phyloP scores from a whole-genome alignment of 768 basidiomycete species.

The Mycena amicta region DNA sequence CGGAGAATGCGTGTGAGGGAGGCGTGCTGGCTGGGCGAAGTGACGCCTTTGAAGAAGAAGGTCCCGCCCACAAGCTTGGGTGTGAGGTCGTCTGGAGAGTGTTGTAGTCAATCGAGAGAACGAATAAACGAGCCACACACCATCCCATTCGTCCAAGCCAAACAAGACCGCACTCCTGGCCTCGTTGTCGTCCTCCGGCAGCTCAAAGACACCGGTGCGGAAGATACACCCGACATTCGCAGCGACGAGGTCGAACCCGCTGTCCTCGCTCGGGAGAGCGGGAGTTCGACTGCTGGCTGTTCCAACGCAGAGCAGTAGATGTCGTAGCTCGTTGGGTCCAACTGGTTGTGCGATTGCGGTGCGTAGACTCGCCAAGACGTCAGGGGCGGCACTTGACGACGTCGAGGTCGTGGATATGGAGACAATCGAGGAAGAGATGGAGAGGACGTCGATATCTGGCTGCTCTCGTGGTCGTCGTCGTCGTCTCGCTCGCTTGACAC shows the following conservation, averaged over 20 bases:
- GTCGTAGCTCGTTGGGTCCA: slow-evolving; percentile 37
- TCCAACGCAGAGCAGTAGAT: slow-evolving; percentile 53
- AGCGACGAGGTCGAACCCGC: slow-evolving; percentile 42
- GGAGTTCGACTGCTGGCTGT: slow-evolving; percentile 33
- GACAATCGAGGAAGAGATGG: background rate
- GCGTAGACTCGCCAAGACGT: slow-evolving; percentile 29
- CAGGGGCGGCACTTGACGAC: slow-evolving; percentile 6
- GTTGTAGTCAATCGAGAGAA: background rate
- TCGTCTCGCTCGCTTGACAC: slow-evolving; percentile 37
- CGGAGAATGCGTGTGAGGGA: slow-evolving; percentile 52
- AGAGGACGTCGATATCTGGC: slow-evolving; percentile 11
- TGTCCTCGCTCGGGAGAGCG: slow-evolving; percentile 37
- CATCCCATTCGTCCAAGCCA: slow-evolving; percentile 54
- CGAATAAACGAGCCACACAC: slow-evolving; percentile 34
- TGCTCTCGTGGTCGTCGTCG: slow-evolving; percentile 27
- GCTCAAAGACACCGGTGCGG: slow-evolving; percentile 37
- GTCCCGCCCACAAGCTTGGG: slow-evolving; percentile 60
- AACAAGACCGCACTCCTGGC: slow-evolving; percentile 42
- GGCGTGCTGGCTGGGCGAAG: slow-evolving; percentile 43
- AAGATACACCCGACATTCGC: slow-evolving; percentile 50
- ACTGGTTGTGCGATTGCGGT: slow-evolving; percentile 28
- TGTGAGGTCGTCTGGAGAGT: slow-evolving; percentile 22
- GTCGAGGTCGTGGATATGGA: slow-evolving; percentile 1
- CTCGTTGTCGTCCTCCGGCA: slow-evolving; percentile 36
- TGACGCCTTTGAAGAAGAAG: slow-evolving; percentile 54